Percentiles rank a stretch among this genome's conserved stretches.
Evolutionary conservation across 306 rosid species (phyloP).

Genomic region (Prunus fruticosa): DNA sequence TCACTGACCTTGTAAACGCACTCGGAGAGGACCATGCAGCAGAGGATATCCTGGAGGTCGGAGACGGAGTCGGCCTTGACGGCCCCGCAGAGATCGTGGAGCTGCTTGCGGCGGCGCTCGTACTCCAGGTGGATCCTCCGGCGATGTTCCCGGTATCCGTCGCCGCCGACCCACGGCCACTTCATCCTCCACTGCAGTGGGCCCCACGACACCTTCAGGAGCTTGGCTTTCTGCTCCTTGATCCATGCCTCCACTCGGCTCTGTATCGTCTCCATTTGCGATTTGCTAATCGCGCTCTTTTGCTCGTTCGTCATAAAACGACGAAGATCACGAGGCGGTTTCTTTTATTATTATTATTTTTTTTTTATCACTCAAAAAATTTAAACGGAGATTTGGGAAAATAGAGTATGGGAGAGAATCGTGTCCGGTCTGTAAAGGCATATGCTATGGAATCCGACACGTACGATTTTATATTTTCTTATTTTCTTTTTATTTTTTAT

Average conservation of each 20-base stretch:
- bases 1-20: conserved; percentile 84
- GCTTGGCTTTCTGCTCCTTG: conserved; percentile 63
- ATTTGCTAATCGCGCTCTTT: neutral
- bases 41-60: conserved; percentile 85
- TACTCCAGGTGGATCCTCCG: conserved; percentile 73
- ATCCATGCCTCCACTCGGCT: conserved; percentile 90
- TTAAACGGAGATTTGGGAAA: neutral
- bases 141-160: conserved; percentile 53
- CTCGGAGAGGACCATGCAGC: conserved; percentile 94
- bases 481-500: neutral
- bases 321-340: conserved; percentile 2
- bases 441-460: neutral
- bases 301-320: neutral
- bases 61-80: conserved; percentile 70
- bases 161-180: conserved; percentile 69
- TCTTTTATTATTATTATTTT: too few species aligned
- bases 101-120: conserved; percentile 64
- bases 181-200: conserved; percentile 83
- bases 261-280: conserved; percentile 70
- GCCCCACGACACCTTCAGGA: conserved; percentile 79
- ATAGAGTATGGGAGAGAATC: neutral
- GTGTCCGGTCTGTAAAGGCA: neutral
- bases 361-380: neutral
- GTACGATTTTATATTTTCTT: too few species aligned
- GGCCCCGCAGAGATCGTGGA: conserved; percentile 64